phyloP scores from a whole-genome alignment of 345 rosid genomes.

The Pistacia vera region DNA sequence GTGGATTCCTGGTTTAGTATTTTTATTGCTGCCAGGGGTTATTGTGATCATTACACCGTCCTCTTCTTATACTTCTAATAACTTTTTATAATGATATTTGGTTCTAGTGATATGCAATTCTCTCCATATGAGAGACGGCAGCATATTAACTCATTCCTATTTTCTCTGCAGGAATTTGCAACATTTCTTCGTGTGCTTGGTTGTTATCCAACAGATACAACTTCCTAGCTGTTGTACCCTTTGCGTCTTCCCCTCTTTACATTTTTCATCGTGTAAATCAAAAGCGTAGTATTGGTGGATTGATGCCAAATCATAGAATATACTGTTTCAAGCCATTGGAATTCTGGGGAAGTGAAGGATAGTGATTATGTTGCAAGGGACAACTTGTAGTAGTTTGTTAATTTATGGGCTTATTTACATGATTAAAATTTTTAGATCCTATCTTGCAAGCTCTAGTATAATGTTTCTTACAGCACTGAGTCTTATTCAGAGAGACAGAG shows the following conservation, averaged over 20 bases:
- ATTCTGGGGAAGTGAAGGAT: not conserved
- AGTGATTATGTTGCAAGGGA: not conserved
- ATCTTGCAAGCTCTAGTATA: not conserved
- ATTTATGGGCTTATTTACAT: not conserved
- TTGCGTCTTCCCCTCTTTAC: not conserved
- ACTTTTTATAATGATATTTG: not conserved
- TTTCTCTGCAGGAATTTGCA: slow-evolving; percentile 54
- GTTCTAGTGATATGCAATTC: not conserved
- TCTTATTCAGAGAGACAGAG: not conserved
- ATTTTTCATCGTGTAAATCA: not conserved
- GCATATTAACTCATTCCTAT: not conserved
- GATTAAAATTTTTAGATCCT: not conserved
- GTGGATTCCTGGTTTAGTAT: not conserved
- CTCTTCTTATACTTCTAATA: not conserved
- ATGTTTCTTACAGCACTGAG: not conserved
- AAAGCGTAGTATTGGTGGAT: not conserved
- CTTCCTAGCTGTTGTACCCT: slow-evolving; percentile 13
- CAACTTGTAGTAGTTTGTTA: not conserved
- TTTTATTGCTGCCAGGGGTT: not conserved
- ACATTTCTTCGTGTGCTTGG: slow-evolving; percentile 69
- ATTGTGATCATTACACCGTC: not conserved
- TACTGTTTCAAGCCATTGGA: not conserved
- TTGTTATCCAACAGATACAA: slow-evolving; percentile 53
- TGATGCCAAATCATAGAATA: not conserved
- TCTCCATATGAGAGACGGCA: not conserved